A percentile compares a stretch with the other conserved stretches of the same genome.
phyloP scores from a whole-genome alignment of 1,284 basidiomycete genomes.

The Ceraceosorus bombacis region DNA sequence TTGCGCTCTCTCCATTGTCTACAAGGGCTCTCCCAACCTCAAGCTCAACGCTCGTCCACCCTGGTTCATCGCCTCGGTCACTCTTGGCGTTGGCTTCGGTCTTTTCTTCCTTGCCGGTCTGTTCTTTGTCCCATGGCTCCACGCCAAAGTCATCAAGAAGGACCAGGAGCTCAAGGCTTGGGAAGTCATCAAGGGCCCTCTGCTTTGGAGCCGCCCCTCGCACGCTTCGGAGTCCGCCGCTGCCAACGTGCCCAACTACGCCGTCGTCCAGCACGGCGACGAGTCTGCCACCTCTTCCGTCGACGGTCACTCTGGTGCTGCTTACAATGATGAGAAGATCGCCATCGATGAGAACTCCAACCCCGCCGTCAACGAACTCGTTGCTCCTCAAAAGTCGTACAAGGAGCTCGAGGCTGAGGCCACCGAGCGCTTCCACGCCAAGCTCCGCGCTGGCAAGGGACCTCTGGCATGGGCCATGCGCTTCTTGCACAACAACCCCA shows the following conservation, averaged over 20 bases:
- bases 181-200: slow-evolving; percentile 53
- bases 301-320: background rate
- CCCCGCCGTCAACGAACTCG: slow-evolving; percentile 1
- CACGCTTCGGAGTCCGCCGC: slow-evolving; percentile 45
- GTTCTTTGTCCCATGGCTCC: slow-evolving; percentile 54
- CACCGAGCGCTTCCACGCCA: slow-evolving; percentile 16
- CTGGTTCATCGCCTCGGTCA: slow-evolving; percentile 49
- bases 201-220: slow-evolving; percentile 50
- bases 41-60: slow-evolving; percentile 50
- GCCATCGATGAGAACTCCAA: slow-evolving; percentile 1
- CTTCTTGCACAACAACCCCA: slow-evolving; percentile 15
- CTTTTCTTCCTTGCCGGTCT: slow-evolving; percentile 49
- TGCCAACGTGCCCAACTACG: slow-evolving; percentile 50
- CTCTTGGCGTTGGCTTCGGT: slow-evolving; percentile 50
- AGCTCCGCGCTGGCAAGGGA: slow-evolving; percentile 13
- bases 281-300: slow-evolving; percentile 1
- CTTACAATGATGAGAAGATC: slow-evolving; percentile 12
- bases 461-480: slow-evolving; percentile 17
- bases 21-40: slow-evolving; percentile 52
- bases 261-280: slow-evolving; percentile 19
- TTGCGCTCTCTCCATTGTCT: slow-evolving; percentile 27
- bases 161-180: slow-evolving; percentile 50
- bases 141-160: slow-evolving; percentile 52
- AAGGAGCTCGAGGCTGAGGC: slow-evolving; percentile 15
- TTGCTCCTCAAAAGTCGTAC: slow-evolving; percentile 7